These are phyloP conservation scores for Curvularia lunata DNA, from an alignment of 2,329 filamentous ascomycete genomes.

Conservation along the genomic window DNA sequence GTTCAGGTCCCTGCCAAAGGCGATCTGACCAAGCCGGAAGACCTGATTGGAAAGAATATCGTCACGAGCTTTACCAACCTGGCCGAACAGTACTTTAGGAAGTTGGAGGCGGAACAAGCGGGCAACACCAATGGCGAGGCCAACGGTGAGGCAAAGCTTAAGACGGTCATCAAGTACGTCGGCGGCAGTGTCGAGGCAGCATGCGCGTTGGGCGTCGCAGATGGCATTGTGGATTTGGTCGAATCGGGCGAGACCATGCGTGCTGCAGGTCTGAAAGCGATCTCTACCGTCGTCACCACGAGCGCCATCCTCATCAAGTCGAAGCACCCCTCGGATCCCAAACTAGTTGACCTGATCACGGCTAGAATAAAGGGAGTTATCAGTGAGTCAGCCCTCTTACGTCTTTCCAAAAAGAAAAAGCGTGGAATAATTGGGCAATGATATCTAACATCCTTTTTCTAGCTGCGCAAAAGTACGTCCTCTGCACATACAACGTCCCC, in stretches of 20 bases:
- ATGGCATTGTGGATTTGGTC: constrained; percentile 96
- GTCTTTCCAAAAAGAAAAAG: not conserved
- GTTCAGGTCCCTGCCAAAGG: constrained; percentile 96
- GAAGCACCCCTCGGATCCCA: constrained; percentile 77
- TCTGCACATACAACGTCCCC: constrained; percentile 95
- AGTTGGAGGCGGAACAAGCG: constrained; percentile 66
- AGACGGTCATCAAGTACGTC: constrained; percentile 90
- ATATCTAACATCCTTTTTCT: not conserved
- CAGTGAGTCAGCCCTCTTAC: constrained; percentile 56
- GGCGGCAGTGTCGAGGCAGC: constrained; percentile 97
- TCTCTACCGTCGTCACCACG: constrained; percentile 89
- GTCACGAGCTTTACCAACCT: constrained; percentile 94
- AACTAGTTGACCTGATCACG: constrained; percentile 82
- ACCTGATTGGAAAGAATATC: constrained; percentile 90
- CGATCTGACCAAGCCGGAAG: constrained; percentile 68
- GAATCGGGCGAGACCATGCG: constrained; percentile 99
- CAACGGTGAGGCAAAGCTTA: constrained; percentile 63
- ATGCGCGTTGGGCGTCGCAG: constrained; percentile 91
- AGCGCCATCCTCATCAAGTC: constrained; percentile 93
- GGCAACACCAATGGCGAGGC: constrained; percentile 44
- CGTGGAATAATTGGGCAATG: constrained; percentile 14
- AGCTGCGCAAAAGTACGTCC: constrained; percentile 88
- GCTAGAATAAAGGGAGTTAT: constrained; percentile 92
- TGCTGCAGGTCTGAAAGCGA: constrained; percentile 89
- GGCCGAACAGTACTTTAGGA: constrained; percentile 80